Evolutionary conservation across 2,329 filamentous ascomycete genomes (phyloP).

Genomic region (Cercospora sp.): DNA sequence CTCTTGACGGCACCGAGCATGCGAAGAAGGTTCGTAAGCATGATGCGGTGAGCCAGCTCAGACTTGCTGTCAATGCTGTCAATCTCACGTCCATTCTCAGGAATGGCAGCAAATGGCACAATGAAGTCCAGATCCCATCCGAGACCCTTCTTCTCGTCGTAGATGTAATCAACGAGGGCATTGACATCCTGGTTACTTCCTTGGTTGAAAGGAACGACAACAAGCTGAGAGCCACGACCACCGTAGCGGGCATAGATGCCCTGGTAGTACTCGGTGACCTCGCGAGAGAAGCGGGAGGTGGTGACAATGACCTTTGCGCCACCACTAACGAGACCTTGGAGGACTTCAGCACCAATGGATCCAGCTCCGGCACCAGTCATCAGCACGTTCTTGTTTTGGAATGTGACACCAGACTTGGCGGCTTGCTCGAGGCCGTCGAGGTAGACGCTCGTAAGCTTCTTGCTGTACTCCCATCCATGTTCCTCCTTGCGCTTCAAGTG

Average conservation of each 20-base stretch:
- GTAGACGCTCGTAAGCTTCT: constrained; percentile 92
- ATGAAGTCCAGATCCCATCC: constrained; percentile 98
- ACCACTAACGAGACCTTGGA: constrained; percentile 93
- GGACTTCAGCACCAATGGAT: constrained; percentile 94
- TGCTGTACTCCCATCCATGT: constrained; percentile 98
- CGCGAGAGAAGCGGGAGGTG: constrained; percentile 91
- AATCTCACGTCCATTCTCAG: constrained; percentile 96
- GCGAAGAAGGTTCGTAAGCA: constrained; percentile 94
- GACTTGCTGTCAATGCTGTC: constrained; percentile 96
- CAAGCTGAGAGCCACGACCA: constrained; percentile 89
- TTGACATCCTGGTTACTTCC: constrained; percentile 98
- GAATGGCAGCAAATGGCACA: constrained; percentile 94
- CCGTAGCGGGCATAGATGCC: constrained; percentile 96
- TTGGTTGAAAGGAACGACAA: constrained; percentile 98
- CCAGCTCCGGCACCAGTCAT: constrained; percentile 99
- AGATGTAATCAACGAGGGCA: constrained; percentile 91
- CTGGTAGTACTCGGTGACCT: constrained; percentile 99
- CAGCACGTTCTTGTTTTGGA: constrained; percentile 90
- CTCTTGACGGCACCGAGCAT: constrained; percentile 87
- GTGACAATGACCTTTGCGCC: constrained; percentile 96
- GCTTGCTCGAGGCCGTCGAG: constrained; percentile 88
- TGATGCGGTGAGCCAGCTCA: constrained; percentile 96
- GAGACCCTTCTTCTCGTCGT: constrained; percentile 91
- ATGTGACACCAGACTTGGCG: constrained; percentile 82
- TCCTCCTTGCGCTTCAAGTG: constrained; percentile 92